These are phyloP conservation scores for Mycogone perniciosa DNA, from an alignment of 2,329 filamentous ascomycete genomes.

Conservation along the genomic window DNA sequence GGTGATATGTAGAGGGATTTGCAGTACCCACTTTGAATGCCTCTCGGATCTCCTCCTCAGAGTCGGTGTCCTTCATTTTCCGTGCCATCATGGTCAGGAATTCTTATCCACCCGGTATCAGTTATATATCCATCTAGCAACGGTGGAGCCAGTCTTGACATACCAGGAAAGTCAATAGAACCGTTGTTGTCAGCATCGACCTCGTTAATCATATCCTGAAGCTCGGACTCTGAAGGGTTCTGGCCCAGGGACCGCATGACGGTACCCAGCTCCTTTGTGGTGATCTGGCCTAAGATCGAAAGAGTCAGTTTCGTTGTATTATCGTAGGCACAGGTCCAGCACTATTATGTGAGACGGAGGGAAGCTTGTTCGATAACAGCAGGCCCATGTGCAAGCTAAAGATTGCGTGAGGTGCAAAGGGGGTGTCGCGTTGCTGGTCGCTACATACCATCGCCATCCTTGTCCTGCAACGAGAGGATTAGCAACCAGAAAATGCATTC, in stretches of 20 bases:
- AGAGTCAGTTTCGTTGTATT: neutral
- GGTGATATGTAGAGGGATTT: neutral
- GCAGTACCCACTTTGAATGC: conserved; percentile 65
- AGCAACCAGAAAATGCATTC: conserved; percentile 16
- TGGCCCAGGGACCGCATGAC: conserved; percentile 88
- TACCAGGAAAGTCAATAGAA: conserved; percentile 87
- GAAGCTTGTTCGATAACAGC: neutral
- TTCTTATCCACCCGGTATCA: conserved; percentile 43
- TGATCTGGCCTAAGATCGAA: conserved; percentile 66
- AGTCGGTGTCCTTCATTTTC: conserved; percentile 92
- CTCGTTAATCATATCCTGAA: conserved; percentile 93
- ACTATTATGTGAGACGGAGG: neutral
- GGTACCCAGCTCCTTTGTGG: conserved; percentile 82
- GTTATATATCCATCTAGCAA: neutral
- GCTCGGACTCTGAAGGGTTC: conserved; percentile 83
- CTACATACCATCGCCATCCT: conserved; percentile 82
- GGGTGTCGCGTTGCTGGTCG: conserved; percentile 3
- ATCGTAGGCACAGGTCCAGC: neutral
- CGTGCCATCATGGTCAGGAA: conserved; percentile 92
- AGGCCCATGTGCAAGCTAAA: neutral
- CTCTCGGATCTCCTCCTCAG: conserved; percentile 84
- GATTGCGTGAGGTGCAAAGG: neutral
- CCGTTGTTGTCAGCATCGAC: conserved; percentile 89
- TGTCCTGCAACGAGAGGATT: conserved; percentile 54
- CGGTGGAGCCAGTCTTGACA: conserved; percentile 20